A percentile compares a stretch with the other conserved stretches of the same genome.
Conservation (phyloP, 257 asterid species). For the Solanum neorickii region DNA sequence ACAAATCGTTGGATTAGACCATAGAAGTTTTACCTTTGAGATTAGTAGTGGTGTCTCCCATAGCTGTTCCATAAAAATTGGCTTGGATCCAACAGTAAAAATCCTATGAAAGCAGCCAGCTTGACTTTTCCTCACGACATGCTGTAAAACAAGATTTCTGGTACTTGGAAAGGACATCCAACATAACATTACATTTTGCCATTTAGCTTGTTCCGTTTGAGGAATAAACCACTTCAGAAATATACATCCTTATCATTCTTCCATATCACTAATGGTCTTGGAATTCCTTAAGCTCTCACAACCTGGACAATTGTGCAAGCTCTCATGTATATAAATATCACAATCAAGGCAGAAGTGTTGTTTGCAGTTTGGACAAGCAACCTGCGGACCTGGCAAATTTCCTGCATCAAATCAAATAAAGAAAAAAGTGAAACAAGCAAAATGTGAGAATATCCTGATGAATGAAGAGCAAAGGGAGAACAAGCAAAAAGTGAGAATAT, state of each 20-base stretch:
- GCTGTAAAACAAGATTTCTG: not conserved
- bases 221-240: not conserved
- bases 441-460: not conserved
- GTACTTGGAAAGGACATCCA: not conserved
- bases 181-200: not conserved
- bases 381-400: constrained; percentile 51
- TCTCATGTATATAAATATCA: constrained; percentile 90
- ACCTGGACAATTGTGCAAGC: constrained; percentile 97
- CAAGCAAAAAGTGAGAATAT: not conserved
- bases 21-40: not conserved
- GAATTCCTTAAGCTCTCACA: constrained; percentile 78
- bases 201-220: not conserved
- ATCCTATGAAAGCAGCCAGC: not conserved
- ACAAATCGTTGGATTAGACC: not conserved
- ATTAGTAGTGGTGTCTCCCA: not conserved
- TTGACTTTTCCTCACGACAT: not conserved
- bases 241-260: constrained; percentile 7
- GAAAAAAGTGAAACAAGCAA: not conserved
- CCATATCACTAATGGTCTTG: constrained; percentile 10
- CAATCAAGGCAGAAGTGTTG: constrained; percentile 85
- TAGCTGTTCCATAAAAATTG: not conserved
- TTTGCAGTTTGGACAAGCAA: constrained; percentile 82
- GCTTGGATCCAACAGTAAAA: not conserved
- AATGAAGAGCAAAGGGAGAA: not conserved
- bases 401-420: constrained; percentile 31